Base-by-base conservation (phyloP, 2,329 filamentous ascomycete genomes). In the Epichloe uncinata region DNA sequence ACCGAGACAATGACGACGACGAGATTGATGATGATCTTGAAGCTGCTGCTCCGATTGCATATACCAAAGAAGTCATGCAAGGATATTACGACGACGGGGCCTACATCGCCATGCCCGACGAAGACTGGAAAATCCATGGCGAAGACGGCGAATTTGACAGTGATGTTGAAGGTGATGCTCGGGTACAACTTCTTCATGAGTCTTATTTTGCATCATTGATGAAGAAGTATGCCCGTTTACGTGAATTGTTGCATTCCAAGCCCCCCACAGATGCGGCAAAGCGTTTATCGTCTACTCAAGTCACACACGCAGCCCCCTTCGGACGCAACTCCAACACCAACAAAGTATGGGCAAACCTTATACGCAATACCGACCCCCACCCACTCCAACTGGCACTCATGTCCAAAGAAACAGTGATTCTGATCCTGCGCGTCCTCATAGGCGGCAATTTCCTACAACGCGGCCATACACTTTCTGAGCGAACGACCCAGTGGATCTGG, bases 401-500 rank as follows among this genome's bases (percentile, higher is more conserved):
- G 73, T 74, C 81, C 58, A 82, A 84, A 55, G 73, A 77, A 15
- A 79, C 77, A 42, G 75, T 85, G 3, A 68, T 91, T 46, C 74
- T 77, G 36, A 72, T 91, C 34, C 63, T 95, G 38, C 74, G 78
- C 26, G 71, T 90, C 48, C 68, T 86, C n/a, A 70, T 84, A 30
- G 73, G 75, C 16, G 79, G 79, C 48, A 79, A 79, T 53, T 79
- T 85, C 47, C 74, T 84, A 48, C 75, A 74, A 43, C 75, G 74
- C 46, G 77, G 76, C n/a, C 66, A 72, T 20, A 73, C 75, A 33
- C 70, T 88, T 33, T 72, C 79, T 26, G 75, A 78, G 57, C 77
- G 82, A 45, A 81, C 86, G 4, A 89, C 87, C 52, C 75, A 81
- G 15, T 97, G 91, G 91, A 71, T 87, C 4, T 96, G 89, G 90